These are phyloP conservation scores for Porodaedalea pini DNA, from an alignment of 1,284 basidiomycete genomes.

Conservation along the genomic window DNA sequence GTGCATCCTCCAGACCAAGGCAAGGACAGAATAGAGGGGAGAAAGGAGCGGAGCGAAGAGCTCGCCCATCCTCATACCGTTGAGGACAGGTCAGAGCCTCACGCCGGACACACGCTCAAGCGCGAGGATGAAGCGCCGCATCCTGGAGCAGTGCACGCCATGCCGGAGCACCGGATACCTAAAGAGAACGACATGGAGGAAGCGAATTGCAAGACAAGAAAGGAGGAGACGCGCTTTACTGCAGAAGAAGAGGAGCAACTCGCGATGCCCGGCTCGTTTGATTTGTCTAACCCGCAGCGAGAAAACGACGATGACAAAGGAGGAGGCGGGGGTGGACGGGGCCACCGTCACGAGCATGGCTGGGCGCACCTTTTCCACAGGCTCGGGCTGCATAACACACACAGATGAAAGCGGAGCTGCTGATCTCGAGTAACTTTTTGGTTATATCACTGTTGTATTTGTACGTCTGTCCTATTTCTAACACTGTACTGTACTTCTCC, in stretches of 20 bases:
- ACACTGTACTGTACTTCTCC: no score
- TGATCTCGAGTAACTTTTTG: no score
- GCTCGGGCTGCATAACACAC: neutral
- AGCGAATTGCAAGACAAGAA: constrained; percentile 1
- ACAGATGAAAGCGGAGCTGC: no score
- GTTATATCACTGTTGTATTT: no score
- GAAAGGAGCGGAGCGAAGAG: constrained; percentile 15
- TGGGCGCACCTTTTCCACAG: neutral
- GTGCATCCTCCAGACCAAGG: constrained; percentile 11
- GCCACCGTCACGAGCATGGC: neutral
- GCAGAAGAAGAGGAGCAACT: constrained; percentile 36
- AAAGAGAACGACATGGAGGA: no score
- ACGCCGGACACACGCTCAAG: constrained; percentile 7
- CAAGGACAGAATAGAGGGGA: neutral
- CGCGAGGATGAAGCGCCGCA: constrained; percentile 9
- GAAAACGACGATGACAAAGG: neutral
- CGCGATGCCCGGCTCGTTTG: constrained; percentile 49
- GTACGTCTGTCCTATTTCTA: no score
- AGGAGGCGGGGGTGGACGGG: neutral
- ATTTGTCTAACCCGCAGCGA: constrained; percentile 26
- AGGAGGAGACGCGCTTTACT: neutral
- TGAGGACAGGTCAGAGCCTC: constrained; percentile 19
- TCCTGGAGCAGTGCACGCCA: constrained; percentile 20
- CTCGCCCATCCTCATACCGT: constrained; percentile 24
- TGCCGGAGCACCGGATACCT: no score